These are phyloP conservation scores for Sugiyamaella castrensis DNA, from an alignment of 1,139 yeast species.

Conservation along the genomic window DNA sequence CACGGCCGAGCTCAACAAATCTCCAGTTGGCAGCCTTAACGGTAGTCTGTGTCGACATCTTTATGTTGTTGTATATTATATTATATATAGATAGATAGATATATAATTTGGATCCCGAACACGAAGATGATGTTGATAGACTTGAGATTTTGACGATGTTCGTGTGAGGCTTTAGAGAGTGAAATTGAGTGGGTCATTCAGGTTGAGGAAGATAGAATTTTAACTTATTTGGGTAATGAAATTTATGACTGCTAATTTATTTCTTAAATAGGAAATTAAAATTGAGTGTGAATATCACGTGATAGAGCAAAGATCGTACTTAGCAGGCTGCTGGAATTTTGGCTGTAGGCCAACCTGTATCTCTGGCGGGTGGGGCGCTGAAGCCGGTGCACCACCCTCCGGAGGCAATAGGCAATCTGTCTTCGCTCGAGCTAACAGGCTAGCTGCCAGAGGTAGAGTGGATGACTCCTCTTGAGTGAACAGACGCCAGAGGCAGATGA, in stretches of 20 bases:
- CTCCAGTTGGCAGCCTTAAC: slow-evolving; percentile 99
- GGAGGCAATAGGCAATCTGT: too few relatives aligned
- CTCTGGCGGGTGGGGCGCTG: too few relatives aligned
- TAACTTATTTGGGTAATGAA: too few relatives aligned
- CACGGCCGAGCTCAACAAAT: slow-evolving; percentile 99
- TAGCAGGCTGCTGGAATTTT: too few relatives aligned
- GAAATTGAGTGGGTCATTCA: too few relatives aligned
- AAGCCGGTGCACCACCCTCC: too few relatives aligned
- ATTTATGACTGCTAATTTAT: neutral
- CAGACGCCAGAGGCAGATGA: too few relatives aligned
- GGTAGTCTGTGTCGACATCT: slow-evolving; percentile 67
- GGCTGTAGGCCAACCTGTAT: too few relatives aligned
- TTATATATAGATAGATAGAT: neutral
- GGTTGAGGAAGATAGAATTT: neutral
- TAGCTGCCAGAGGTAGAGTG: too few relatives aligned
- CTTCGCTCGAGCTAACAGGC: too few relatives aligned
- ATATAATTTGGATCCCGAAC: slow-evolving; percentile 12
- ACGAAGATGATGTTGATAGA: neutral
- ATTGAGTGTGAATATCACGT: neutral
- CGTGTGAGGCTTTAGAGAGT: neutral
- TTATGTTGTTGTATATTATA: slow-evolving; percentile 16
- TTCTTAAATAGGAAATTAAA: slow-evolving; percentile 1
- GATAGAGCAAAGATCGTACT: too few relatives aligned
- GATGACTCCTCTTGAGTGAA: too few relatives aligned
- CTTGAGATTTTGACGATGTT: neutral